These are phyloP conservation scores for Kondoa malvinella DNA, from an alignment of 768 basidiomycete species.

Conservation along the genomic window DNA sequence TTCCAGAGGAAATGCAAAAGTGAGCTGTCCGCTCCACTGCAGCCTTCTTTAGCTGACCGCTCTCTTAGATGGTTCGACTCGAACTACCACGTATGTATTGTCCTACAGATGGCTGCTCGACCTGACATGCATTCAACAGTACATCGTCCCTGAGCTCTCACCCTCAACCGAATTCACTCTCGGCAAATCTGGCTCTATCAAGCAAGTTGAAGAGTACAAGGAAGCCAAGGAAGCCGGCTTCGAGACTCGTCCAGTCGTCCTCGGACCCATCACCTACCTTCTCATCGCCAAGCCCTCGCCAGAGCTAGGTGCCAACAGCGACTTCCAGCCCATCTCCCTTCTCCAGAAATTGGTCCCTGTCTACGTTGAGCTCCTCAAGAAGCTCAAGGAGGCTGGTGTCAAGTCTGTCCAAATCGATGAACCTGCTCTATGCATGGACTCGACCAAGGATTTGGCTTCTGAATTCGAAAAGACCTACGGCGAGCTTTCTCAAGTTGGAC, in stretches of 20 bases:
- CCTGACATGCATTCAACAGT: slow-evolving; percentile 72
- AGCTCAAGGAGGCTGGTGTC: slow-evolving; percentile 83
- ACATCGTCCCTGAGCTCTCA: slow-evolving; percentile 67
- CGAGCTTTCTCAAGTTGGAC: slow-evolving; percentile 49
- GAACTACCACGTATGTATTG: slow-evolving; percentile 35
- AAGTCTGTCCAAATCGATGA: slow-evolving; percentile 94
- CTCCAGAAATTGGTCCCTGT: slow-evolving; percentile 75
- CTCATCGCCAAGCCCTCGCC: slow-evolving; percentile 78
- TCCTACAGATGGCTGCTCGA: background rate
- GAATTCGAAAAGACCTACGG: slow-evolving; percentile 66
- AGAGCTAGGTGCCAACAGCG: slow-evolving; percentile 40
- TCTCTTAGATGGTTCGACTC: slow-evolving; percentile 72
- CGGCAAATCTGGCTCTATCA: slow-evolving; percentile 53
- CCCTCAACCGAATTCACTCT: slow-evolving; percentile 53
- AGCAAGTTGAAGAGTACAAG: slow-evolving; percentile 78
- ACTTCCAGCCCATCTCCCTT: slow-evolving; percentile 76
- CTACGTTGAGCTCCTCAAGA: slow-evolving; percentile 73
- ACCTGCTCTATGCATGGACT: slow-evolving; percentile 85
- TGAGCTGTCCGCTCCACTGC: background rate
- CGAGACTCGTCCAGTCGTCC: slow-evolving; percentile 79
- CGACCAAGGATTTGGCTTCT: slow-evolving; percentile 54
- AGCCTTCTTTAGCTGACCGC: slow-evolving; percentile 87
- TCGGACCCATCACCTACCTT: slow-evolving; percentile 92
- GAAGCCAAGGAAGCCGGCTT: slow-evolving; percentile 85
- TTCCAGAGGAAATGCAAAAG: background rate